A percentile compares a stretch with the other conserved stretches of the same genome.
These are phyloP conservation scores for Cyberlindnera japonica DNA, from an alignment of 805 yeast genomes.

Conservation along the genomic window DNA sequence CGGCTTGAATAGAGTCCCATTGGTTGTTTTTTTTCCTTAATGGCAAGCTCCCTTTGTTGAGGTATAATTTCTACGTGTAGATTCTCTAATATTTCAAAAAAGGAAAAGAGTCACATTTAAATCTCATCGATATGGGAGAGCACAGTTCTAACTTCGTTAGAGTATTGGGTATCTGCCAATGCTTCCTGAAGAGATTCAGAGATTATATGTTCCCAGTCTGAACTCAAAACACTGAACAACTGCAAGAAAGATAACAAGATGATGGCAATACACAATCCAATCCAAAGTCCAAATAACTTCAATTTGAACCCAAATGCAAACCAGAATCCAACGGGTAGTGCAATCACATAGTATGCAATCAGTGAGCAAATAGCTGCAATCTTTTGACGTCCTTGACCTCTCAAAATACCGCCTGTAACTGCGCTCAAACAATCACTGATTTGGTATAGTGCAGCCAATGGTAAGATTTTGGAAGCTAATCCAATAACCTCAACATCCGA, in stretches of 20 bases:
- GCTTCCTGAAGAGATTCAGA: slow-evolving; percentile 41
- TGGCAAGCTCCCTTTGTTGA: not conserved
- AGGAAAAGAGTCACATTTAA: not conserved
- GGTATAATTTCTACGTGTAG: not conserved
- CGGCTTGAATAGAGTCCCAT: not conserved
- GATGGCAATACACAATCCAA: slow-evolving; percentile 53
- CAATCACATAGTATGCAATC: slow-evolving; percentile 53
- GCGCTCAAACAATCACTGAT: slow-evolving; percentile 67
- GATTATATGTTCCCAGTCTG: slow-evolving; percentile 47
- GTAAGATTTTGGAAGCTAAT: slow-evolving; percentile 49
- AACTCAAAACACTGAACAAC: slow-evolving; percentile 31
- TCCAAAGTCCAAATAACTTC: slow-evolving; percentile 57
- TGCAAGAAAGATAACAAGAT: slow-evolving; percentile 46
- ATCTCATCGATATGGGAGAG: slow-evolving; percentile 20
- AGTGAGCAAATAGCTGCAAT: slow-evolving; percentile 59
- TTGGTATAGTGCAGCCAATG: slow-evolving; percentile 66
- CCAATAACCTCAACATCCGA: slow-evolving; percentile 53
- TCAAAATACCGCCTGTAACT: slow-evolving; percentile 67
- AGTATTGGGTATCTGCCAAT: slow-evolving; percentile 18
- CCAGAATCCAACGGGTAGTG: slow-evolving; percentile 53
- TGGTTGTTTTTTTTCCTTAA: not conserved
- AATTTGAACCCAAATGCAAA: slow-evolving; percentile 47
- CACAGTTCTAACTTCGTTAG: slow-evolving; percentile 23
- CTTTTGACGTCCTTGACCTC: slow-evolving; percentile 75
- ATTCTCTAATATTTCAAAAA: too few species aligned